Base-by-base conservation (phyloP, 257 asterid genomes). In the Leptodermis oblonga region DNA sequence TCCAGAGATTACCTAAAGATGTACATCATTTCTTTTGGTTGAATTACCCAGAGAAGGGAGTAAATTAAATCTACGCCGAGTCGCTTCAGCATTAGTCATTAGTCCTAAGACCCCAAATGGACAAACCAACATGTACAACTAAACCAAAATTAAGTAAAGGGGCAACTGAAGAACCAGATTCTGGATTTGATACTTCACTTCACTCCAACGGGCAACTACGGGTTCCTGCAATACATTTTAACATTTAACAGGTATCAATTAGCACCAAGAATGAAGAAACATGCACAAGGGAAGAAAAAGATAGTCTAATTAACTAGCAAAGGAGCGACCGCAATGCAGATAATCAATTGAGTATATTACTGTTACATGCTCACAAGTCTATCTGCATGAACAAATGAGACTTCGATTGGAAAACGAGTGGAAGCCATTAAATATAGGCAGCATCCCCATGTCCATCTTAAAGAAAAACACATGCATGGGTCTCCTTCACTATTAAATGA, bases 211-310 rank as follows among this genome's bases (percentile, higher is more conserved):
- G 15, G 42, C 70, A 41, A 26, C 28, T 52, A 43, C 1, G 30
- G 30, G 23, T 65, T 34, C 70, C 70, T 66, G 41, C 69, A 12
- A 65, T 33, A 65, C 18, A 65, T 17, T 45, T 26, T 1, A 22
- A 51, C 52, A 45, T 6, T 26, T 14, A 65, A 42, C 26, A 18
- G 10, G 55, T 23, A 18, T 34, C 23, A n/a, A n/a, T n/a, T n/a
- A 17, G 43, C 20, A 22, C 2, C 28, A 26, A 30, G 25, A 41
- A 65, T 13, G 15, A 1, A 15, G 26, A 43, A 65, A 43, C 41
- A 43, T 28, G 17, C 23, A 3, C 22, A 7, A 13, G 7, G 20
- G 34, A n/a, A 4, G 49, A 53, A n/a, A 22, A 22, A 53, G 13
- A 53, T 41, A 41, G 45, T 13, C 45, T 10, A 41, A 41, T 41